Percentiles rank a stretch among this genome's conserved stretches.
Conservation (phyloP, 2,329 filamentous ascomycete species). For the Dothideomycetes sp. region DNA sequence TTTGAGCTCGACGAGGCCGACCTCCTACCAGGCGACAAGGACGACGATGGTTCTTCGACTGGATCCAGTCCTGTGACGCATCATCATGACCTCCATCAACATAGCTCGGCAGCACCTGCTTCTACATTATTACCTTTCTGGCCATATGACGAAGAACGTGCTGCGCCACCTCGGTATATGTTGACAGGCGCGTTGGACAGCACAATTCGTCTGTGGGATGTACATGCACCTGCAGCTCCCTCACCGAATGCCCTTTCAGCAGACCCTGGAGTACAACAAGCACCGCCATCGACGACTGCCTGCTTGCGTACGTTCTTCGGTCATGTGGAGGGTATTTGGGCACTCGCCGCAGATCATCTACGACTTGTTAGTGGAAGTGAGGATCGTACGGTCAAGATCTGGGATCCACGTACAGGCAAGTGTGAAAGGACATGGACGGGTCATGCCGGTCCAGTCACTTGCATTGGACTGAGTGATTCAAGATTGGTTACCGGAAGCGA, state of each 20-base stretch:
- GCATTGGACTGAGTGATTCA: conserved; percentile 81
- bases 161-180: conserved; percentile 79
- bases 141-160: conserved; percentile 48
- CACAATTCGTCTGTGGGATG: conserved; percentile 88
- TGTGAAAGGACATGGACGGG: conserved; percentile 89
- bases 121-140: conserved; percentile 38
- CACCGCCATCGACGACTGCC: conserved; percentile 40
- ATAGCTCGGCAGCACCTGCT: conserved; percentile 8
- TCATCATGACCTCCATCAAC: conserved; percentile 8
- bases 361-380: conserved; percentile 83
- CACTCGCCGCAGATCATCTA: conserved; percentile 76
- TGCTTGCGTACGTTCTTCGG: conserved; percentile 92
- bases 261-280: not conserved
- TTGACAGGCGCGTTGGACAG: conserved; percentile 84
- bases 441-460: conserved; percentile 84
- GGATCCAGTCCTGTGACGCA: conserved; percentile 10
- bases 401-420: conserved; percentile 84
- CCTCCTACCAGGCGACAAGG: conserved; percentile 45
- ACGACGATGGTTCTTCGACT: conserved; percentile 25
- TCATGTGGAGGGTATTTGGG: conserved; percentile 93
- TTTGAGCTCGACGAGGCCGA: conserved; percentile 76
- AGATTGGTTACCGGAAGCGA: conserved; percentile 86
- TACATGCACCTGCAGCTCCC: conserved; percentile 24
- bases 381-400: conserved; percentile 90
- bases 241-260: conserved; percentile 2